These are phyloP conservation scores for Torulaspora microellipsoides DNA, from an alignment of 805 yeast species.

Conservation along the genomic window DNA sequence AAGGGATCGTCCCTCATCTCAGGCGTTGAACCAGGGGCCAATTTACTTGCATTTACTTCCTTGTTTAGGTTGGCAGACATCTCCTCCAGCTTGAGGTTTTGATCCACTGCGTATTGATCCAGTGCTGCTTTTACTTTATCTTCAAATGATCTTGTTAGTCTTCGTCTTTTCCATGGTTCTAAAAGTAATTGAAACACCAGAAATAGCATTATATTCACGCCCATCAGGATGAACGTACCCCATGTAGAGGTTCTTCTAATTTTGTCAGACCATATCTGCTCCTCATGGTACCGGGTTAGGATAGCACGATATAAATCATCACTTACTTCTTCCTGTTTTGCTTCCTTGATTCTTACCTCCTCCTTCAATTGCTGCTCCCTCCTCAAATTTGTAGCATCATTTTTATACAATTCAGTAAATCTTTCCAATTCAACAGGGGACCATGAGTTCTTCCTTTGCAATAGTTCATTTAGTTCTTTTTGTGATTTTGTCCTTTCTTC, in stretches of 20 bases:
- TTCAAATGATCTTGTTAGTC: constrained; percentile 80
- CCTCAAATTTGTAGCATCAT: constrained; percentile 71
- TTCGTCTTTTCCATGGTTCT: constrained; percentile 90
- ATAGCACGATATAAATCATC: constrained; percentile 69
- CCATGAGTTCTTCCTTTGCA: constrained; percentile 87
- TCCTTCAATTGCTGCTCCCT: constrained; percentile 49
- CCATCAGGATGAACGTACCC: constrained; percentile 93
- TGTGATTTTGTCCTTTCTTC: constrained; percentile 65
- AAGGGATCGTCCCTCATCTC: too few relatives aligned
- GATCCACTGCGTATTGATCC: constrained; percentile 33
- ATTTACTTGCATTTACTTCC: background rate
- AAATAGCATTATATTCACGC: constrained; percentile 73
- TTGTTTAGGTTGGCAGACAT: constrained; percentile 11
- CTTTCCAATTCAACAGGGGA: constrained; percentile 68
- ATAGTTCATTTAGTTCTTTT: constrained; percentile 76
- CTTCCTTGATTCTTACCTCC: constrained; percentile 51
- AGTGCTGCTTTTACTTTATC: constrained; percentile 60
- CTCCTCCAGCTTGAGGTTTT: constrained; percentile 28
- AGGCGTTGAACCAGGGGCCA: too few relatives aligned
- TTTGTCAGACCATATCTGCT: constrained; percentile 97
- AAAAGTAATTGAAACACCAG: constrained; percentile 77
- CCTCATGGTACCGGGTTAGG: constrained; percentile 88
- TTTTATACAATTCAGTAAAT: constrained; percentile 75
- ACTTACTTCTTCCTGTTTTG: constrained; percentile 62
- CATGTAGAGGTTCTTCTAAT: constrained; percentile 91